phyloP scores from a whole-genome alignment of 2,329 filamentous ascomycete species.

The Trematosphaeria pertusa region DNA sequence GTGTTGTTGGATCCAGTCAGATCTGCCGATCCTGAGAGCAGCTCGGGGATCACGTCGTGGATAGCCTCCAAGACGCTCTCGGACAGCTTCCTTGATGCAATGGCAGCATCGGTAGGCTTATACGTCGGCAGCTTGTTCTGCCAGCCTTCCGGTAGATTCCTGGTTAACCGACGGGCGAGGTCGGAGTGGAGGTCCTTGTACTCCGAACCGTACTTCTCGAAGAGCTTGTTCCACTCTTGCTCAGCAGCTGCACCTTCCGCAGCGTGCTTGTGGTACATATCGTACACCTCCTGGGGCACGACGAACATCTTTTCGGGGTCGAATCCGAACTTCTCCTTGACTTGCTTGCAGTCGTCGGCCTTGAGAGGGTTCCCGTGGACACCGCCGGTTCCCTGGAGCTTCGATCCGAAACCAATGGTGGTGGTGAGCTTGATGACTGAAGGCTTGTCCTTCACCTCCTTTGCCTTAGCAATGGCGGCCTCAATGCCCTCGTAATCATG shows the following conservation, averaged over 20 bases:
- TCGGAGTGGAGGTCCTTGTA: constrained; percentile 82
- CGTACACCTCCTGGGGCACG: constrained; percentile 94
- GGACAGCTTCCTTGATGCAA: constrained; percentile 95
- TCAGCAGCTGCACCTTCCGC: constrained; percentile 87
- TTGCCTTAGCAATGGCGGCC: constrained; percentile 82
- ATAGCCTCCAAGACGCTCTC: constrained; percentile 92
- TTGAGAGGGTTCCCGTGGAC: constrained; percentile 97
- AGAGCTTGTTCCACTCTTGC: constrained; percentile 92
- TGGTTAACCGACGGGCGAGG: constrained; percentile 77
- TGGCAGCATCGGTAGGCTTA: constrained; percentile 81
- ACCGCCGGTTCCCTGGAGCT: constrained; percentile 89
- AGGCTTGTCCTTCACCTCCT: constrained; percentile 93
- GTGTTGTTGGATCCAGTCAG: constrained; percentile 99
- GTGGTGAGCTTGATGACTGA: constrained; percentile 96
- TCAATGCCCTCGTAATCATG: constrained; percentile 86
- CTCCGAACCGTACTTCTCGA: constrained; percentile 83
- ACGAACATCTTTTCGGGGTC: constrained; percentile 92
- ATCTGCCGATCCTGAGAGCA: constrained; percentile 95
- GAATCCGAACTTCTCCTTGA: constrained; percentile 96
- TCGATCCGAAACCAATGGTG: constrained; percentile 95
- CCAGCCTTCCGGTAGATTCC: constrained; percentile 93
- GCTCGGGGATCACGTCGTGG: constrained; percentile 81
- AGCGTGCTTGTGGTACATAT: constrained; percentile 84
- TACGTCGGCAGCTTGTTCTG: constrained; percentile 92
- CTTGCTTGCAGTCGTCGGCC: constrained; percentile 88